Evolutionary conservation across 148 eudicot genomes (phyloP), one percentile per base, ranked within the genome.

Genomic region (Pouteria glomerata): DNA sequence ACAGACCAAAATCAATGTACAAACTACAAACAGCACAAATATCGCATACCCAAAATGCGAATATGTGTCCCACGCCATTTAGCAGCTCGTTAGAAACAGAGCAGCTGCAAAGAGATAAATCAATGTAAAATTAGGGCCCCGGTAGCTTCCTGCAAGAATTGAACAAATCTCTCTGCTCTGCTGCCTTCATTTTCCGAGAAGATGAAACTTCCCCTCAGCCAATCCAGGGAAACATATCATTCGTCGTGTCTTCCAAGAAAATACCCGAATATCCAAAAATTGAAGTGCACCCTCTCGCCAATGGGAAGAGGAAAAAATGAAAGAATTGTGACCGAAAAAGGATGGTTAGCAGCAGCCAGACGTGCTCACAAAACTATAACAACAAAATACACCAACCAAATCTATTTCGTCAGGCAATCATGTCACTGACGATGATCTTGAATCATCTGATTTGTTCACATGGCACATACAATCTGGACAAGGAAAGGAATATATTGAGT

Each of bases 401-500:
- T 63, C 27, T 3, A 18, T 34, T n/a, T 63, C 37, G 21, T 8
- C 64, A 19, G 29, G 21, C 45, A 31, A 68, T 88, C 82, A 90
- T 74, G 88, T 84, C n/a, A 76, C 82, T 18, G 88, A 74, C 61
- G 77, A 64, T 77, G 83, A 76, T 78, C 82, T 79, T 68, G 87
- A 84, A 82, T 79, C 87, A 68, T 82, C 88, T 34, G 97, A 74
- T 79, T 82, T 91, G 73, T 84, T 84, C 60, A 66, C 60, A 45
- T 82, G 97, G 59, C 99, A 90, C 99, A 95, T 95, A 85, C 99
- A 95, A 71, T 87, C 91, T 8, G 99, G 99, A 76, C 96, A 89
- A 14, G 99, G 99, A 76, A 88, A 84, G 29, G 90, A 92, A 78
- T 95, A 95, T 68, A 92, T 85, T 0, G 97, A 95, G 78, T 87